A percentile compares a stretch with the other conserved stretches of the same genome.
Evolutionary conservation across 202 grass and related monocot species (phyloP).

Genomic region (Eragrostis tef): DNA sequence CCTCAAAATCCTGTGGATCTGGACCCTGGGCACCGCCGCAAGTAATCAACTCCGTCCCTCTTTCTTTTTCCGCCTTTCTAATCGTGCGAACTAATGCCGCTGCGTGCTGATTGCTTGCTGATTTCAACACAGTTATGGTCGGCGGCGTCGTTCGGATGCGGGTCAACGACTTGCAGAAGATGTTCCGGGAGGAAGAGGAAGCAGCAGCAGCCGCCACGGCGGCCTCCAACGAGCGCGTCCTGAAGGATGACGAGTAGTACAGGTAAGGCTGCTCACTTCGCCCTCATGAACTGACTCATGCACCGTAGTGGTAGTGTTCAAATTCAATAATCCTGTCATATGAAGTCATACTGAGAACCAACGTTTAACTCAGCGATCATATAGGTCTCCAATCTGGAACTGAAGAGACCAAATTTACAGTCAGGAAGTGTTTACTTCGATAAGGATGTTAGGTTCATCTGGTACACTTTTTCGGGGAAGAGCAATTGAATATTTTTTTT

Average conservation of each 20-base stretch:
- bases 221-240: constrained; percentile 51
- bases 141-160: constrained; percentile 66
- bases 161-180: constrained; percentile 71
- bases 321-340: not conserved
- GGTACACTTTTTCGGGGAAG: not conserved
- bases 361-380: not conserved
- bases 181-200: constrained; percentile 61
- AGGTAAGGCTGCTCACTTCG: constrained; percentile 26
- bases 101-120: not conserved
- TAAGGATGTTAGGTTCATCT: not conserved
- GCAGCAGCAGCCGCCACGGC: constrained; percentile 38
- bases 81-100: not conserved
- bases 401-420: not conserved
- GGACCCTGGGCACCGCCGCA: constrained; percentile 77
- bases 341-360: not conserved
- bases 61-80: not conserved
- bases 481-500: not conserved
- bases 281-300: not conserved
- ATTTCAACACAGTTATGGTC: constrained; percentile 61
- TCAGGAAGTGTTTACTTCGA: not conserved
- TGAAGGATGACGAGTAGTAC: constrained; percentile 63
- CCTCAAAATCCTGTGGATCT: constrained; percentile 94
- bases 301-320: not conserved
- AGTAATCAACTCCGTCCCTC: constrained; percentile 42
- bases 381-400: not conserved